phyloP scores from a whole-genome alignment of 208 protist species.

The Spironucleus salmonicida region DNA sequence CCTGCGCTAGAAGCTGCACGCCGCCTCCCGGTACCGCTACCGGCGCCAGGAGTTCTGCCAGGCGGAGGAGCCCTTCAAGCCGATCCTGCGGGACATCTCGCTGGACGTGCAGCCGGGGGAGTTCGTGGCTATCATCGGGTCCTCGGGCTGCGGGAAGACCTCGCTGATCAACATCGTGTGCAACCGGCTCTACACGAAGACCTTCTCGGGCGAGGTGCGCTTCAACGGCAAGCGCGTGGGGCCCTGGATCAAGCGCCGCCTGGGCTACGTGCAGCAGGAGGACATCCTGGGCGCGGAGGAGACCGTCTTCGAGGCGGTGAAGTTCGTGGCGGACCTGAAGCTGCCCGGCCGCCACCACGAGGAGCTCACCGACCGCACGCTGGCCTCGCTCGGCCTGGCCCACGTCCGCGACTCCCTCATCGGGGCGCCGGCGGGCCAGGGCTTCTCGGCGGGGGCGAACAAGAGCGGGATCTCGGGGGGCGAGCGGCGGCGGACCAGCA shows the following conservation, averaged over 20 bases:
- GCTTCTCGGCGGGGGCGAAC: slow-evolving; percentile 4
- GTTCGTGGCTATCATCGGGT: slow-evolving; percentile 26
- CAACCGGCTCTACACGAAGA: neutral
- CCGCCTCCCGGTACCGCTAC: no score
- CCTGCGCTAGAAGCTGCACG: no score
- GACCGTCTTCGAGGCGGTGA: slow-evolving; percentile 46
- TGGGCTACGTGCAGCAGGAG: slow-evolving; percentile 39
- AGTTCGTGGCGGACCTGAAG: slow-evolving; percentile 39
- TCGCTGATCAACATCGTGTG: slow-evolving; percentile 16
- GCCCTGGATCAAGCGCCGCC: slow-evolving; percentile 5
- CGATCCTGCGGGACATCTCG: slow-evolving; percentile 2
- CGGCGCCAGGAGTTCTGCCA: no score
- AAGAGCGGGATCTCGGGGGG: slow-evolving; percentile 53
- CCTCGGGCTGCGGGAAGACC: slow-evolving; percentile 25
- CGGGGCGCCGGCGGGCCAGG: slow-evolving; percentile 37
- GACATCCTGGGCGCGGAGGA: slow-evolving; percentile 41
- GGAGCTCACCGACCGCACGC: no score
- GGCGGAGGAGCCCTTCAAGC: no score
- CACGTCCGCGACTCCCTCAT: slow-evolving; percentile 36
- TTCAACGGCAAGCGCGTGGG: neutral
- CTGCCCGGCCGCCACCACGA: no score
- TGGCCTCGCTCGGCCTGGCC: slow-evolving; percentile 38
- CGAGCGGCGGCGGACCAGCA: slow-evolving; percentile 52
- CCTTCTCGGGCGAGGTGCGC: neutral
- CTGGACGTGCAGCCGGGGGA: slow-evolving; percentile 1